Evolutionary conservation across 192 early-diverging fungal species (phyloP), one percentile per base, ranked within the genome.

Genomic region (Mortierella hygrophila): DNA sequence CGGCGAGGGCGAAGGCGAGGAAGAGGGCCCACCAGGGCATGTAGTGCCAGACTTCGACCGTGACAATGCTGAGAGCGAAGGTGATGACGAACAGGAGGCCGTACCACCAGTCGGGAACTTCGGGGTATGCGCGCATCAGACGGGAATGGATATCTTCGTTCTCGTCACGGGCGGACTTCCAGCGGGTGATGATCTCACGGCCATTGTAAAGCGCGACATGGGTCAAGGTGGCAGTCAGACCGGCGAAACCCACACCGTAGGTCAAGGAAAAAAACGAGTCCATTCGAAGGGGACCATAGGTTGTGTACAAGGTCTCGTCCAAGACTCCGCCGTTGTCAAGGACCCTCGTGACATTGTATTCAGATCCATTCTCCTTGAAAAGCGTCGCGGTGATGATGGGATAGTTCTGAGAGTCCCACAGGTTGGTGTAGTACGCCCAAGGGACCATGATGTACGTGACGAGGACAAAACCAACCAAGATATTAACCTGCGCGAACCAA

Each of bases 131-230:
- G 38, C 86, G 83, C 95, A 97, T 97, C 37, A 97, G 74, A 74
- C 91, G 85, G 60, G 85, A 88, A 86, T 96, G 95, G 20, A 78
- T 60, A 79, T 91, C 94, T 80, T 90, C 90, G 7, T 92, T 40
- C 57, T 46, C 55, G 41, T 35, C 40, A 38, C 70, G 75, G 68
- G 83, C 55, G 9, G 44, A 72, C 57, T 78, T 84, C 68, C 88
- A 88, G 55, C 91, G 89, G 35, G 55, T 65, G 32, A 83, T 71
- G 63, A 94, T 91, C 69, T 94, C 88, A 41, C 80, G 78, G 41
- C 94, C 92, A 65, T 95, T 90, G 87, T 90, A 94, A 20, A 96
- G 80, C 23, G 72, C 47, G 38, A 90, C 89, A 75, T 96, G 94
- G 20, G 88, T 83, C 6, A 96, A 29, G 5, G 90, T 77, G 49